Conservation (phyloP, 2,329 filamentous ascomycete species). For the Teratosphaeria epicoccoides region DNA sequence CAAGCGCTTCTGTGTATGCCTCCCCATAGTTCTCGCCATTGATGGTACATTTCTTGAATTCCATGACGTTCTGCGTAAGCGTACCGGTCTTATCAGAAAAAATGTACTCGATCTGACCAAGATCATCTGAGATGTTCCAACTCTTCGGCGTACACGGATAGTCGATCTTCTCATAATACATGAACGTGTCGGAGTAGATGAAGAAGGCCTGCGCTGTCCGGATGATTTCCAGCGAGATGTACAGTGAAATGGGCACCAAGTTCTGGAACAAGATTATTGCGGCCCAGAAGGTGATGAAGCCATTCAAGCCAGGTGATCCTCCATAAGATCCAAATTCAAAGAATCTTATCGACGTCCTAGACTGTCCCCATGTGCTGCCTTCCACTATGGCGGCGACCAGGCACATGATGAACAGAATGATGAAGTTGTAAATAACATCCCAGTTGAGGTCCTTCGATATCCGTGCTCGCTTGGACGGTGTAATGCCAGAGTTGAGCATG, state of each 20-base stretch:
- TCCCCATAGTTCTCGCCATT: constrained; percentile 96
- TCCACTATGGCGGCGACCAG: constrained; percentile 74
- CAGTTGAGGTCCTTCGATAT: constrained; percentile 92
- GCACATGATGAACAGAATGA: constrained; percentile 82
- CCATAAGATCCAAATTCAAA: constrained; percentile 74
- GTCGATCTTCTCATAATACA: constrained; percentile 94
- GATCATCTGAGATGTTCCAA: constrained; percentile 97
- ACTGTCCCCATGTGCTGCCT: constrained; percentile 68
- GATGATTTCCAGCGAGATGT: constrained; percentile 94
- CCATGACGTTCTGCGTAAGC: constrained; percentile 88
- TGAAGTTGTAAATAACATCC: constrained; percentile 95
- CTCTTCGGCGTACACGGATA: constrained; percentile 94
- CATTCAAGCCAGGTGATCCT: constrained; percentile 62
- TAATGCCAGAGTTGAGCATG: constrained; percentile 96
- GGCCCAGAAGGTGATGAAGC: constrained; percentile 95
- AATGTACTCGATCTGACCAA: constrained; percentile 97
- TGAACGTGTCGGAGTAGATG: constrained; percentile 89
- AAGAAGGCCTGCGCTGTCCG: constrained; percentile 88
- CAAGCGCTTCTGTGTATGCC: constrained; percentile 93
- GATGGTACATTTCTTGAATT: constrained; percentile 97
- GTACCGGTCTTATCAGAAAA: constrained; percentile 94
- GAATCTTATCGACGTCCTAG: constrained; percentile 61
- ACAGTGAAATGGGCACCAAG: constrained; percentile 94
- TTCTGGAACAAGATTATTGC: constrained; percentile 94
- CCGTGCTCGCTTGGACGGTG: constrained; percentile 82